Conservation (phyloP, 1,139 yeast genomes). For the Suhomyces panamericanus region DNA sequence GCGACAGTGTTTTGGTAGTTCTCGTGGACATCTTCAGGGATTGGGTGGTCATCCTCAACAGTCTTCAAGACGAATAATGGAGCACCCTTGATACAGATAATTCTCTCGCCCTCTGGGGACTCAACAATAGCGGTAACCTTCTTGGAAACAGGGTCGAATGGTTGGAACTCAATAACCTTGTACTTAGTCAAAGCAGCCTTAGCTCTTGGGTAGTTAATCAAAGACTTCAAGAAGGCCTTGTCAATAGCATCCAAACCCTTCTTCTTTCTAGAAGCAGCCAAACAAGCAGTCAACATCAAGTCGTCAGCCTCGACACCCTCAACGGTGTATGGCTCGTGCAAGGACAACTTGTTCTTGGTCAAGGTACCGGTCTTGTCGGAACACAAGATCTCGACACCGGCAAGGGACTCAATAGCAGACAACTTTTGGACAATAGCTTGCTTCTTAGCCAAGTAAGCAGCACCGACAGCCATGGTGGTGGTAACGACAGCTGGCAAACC, state of each 20-base stretch:
- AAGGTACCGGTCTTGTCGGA: constrained; percentile 99
- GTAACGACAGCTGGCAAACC: constrained; percentile 99
- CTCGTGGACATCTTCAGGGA: constrained; percentile 93
- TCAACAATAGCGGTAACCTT: constrained; percentile 93
- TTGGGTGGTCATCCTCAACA: constrained; percentile 95
- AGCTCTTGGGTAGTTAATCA: constrained; percentile 86
- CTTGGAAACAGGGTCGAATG: constrained; percentile 97
- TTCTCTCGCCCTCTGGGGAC: constrained; percentile 95
- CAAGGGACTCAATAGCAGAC: constrained; percentile 97
- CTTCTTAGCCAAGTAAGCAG: constrained; percentile 98
- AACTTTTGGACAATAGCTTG: constrained; percentile 98
- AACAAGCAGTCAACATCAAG: constrained; percentile 95
- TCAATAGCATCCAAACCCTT: constrained; percentile 98
- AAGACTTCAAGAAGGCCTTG: constrained; percentile 93
- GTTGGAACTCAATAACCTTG: constrained; percentile 94
- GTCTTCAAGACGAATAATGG: constrained; percentile 93
- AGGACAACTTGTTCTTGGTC: constrained; percentile 94
- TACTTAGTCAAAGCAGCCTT: constrained; percentile 92
- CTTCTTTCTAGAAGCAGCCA: constrained; percentile 98
- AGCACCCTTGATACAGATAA: constrained; percentile 97
- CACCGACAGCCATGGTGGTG: constrained; percentile 99
- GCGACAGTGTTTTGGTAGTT: constrained; percentile 96
- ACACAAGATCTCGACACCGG: constrained; percentile 98
- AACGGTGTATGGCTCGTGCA: constrained; percentile 98
- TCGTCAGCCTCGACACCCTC: constrained; percentile 98